Base-by-base conservation (phyloP, 805 yeast genomes). In the Candida arabinofermentans region DNA sequence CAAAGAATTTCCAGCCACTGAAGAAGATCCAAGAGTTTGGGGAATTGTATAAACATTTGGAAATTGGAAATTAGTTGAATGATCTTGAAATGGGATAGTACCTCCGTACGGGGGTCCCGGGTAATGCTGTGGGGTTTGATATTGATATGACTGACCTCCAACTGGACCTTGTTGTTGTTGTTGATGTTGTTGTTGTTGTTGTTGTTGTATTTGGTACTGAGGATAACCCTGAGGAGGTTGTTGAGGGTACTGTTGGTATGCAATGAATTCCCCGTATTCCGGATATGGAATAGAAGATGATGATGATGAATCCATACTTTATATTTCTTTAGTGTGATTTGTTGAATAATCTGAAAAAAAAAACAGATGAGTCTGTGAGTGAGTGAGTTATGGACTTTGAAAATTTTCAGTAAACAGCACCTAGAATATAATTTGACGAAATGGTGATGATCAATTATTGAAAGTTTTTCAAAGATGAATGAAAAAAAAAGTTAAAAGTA, bases 1-100 rank as follows among this genome's bases (percentile, higher is more conserved):
- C 19, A 33, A 27, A 17, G 17, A 18, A 21, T 8, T 18, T 2
- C 34, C 27, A 23, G n/a, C 26, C 6, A 24, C 6, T 17, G 27
- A 13, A 18, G 27, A 13, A 5, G 29, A 16, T 6, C 18, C 10
- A 6, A 10, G 8, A 29, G 16, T 19, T 14, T 26, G 29, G 10
- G 24, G 33, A 13, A 17, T 26, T 19, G 36, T 32, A 27, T 41
- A 41, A 16, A 27, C 37, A 26, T 24, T 34, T 26, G 45, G 45
- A 19, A 37, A 24, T 18, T 36, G 39, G 31, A 27, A 39, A 9
- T 24, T 21, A 2, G 26, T 18, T 5, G 21, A 21, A 26, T 39
- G 34, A 16, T 40, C 38, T 24, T 34, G 42, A 6, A 21, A 12
- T 24, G 30, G 40, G 17, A 27, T n/a, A 21, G 37, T 17, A 5